Base-by-base conservation (phyloP, 2,329 filamentous ascomycete species). In the Zelopaecilomyces penicillatus region DNA sequence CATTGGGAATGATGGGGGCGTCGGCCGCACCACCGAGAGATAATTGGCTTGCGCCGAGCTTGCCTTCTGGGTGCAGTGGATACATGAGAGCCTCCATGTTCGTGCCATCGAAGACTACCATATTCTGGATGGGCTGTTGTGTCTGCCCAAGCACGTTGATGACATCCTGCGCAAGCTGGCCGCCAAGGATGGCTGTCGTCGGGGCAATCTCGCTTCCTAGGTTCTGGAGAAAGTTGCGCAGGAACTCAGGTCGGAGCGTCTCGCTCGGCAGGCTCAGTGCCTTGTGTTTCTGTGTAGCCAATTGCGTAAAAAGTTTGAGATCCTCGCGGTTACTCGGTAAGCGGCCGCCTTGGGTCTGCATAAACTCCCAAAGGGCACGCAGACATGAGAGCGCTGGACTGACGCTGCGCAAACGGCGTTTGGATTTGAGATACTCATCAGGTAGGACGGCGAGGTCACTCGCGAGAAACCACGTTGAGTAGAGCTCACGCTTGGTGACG, bases 71-170 rank as follows among this genome's bases (percentile, higher is more conserved):
- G 59, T 94, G 87, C 36, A 97, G 71, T 2, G 88, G 76, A 61
- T 93, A 95, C 52, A 93, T 82, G 2, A 81, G 81, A 0, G 85
- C 87, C 52, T 86, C 78, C 65, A 87, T 85, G 38, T 75, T 77
- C 54, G 87, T 85, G 10, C 90, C 90, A 62, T 97, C 89, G 57
- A 97, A 95, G 19, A 97, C 71, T 41, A 95, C 77, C 62, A 95
- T 80, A 64, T 98, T 98, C 68, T 98, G 93, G 36, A 98, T 85
- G 1, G 93, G 93, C 64, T 96, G 93, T 67, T 97, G 89, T 35
- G 85, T 82, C 61, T 86, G 82, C 40, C 90, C 88, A 5, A 97
- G 76, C 30, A 96, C 90, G 57, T 97, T 97, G 67, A 98, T 97
- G 42, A 95, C 89, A 61, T 98, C 93, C 66, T 98, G 93, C 1